Conservation (phyloP, 179 eudicot genomes). For the Camellia oleifera region DNA sequence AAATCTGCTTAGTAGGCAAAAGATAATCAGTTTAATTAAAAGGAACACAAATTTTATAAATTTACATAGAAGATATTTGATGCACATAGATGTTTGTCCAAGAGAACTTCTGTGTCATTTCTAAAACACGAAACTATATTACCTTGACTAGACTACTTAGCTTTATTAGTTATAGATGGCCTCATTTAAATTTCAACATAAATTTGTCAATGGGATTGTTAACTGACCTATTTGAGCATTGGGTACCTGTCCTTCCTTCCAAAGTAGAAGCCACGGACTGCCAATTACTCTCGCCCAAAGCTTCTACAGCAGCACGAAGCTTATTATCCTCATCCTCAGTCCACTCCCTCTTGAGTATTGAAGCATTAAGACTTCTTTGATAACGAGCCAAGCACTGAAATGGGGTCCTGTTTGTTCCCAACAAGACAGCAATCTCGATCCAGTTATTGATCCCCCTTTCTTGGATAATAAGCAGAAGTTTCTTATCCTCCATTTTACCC, state of each 20-base stretch:
- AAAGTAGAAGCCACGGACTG: slow-evolving; percentile 68
- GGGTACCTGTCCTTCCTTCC: slow-evolving; percentile 89
- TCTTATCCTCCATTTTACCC: slow-evolving; percentile 63
- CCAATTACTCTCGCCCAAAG: slow-evolving; percentile 87
- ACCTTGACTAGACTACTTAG: neutral
- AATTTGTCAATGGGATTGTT: slow-evolving; percentile 15
- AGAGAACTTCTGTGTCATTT: neutral
- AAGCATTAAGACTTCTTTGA: slow-evolving; percentile 85
- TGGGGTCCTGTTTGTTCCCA: slow-evolving; percentile 77
- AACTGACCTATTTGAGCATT: slow-evolving; percentile 94
- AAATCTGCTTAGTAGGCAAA: neutral
- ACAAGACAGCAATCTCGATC: slow-evolving; percentile 54
- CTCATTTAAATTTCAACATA: neutral
- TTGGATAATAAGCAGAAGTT: slow-evolving; percentile 57
- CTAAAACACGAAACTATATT: neutral
- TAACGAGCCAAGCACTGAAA: slow-evolving; percentile 82
- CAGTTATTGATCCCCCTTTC: slow-evolving; percentile 62
- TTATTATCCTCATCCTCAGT: slow-evolving; percentile 71
- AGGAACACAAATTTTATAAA: neutral
- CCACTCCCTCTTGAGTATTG: slow-evolving; percentile 81
- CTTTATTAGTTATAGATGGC: neutral
- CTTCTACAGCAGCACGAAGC: slow-evolving; percentile 72
- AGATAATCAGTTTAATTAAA: neutral
- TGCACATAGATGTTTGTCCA: neutral
- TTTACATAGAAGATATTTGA: neutral